Conservation (phyloP, 768 basidiomycete genomes). For the Postia placenta region DNA sequence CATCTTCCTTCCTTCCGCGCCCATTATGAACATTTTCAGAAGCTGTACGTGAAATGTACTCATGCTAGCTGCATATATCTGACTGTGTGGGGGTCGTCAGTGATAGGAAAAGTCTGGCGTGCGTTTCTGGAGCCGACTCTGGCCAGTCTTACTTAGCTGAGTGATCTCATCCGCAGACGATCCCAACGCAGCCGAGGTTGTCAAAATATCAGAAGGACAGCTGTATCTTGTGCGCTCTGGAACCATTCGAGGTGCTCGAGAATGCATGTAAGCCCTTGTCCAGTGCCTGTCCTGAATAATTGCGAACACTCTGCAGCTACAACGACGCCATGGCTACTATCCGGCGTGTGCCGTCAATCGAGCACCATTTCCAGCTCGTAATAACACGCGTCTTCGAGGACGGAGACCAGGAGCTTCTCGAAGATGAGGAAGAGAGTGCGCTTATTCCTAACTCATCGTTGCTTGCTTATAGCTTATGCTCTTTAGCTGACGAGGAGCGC, state of each 20-base stretch:
- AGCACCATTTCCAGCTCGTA: slow-evolving; percentile 84
- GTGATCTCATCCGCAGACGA: slow-evolving; percentile 60
- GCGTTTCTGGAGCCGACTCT: slow-evolving; percentile 28
- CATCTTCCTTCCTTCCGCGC: slow-evolving; percentile 7
- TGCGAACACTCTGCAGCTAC: slow-evolving; percentile 47
- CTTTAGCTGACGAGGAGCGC: slow-evolving; percentile 86
- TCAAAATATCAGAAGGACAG: slow-evolving; percentile 88
- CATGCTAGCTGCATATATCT: slow-evolving; percentile 6
- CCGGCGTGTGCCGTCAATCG: slow-evolving; percentile 70
- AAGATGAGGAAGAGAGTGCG: slow-evolving; percentile 87
- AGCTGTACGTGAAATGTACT: slow-evolving; percentile 48
- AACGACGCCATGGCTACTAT: slow-evolving; percentile 95
- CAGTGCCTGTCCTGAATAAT: background rate
- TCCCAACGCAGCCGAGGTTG: slow-evolving; percentile 90
- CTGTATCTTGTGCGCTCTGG: slow-evolving; percentile 89
- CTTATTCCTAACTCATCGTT: background rate
- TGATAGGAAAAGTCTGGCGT: slow-evolving; percentile 95
- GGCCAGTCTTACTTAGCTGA: slow-evolving; percentile 20
- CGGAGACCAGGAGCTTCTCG: slow-evolving; percentile 89
- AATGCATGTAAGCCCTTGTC: slow-evolving; percentile 81
- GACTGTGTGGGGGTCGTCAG: slow-evolving; percentile 30
- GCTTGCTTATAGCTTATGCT: slow-evolving; percentile 42
- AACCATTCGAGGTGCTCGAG: slow-evolving; percentile 83
- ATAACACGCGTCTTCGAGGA: slow-evolving; percentile 97
- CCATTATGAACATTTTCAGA: slow-evolving; percentile 79